These are phyloP conservation scores for Anisodus tanguticus DNA, from an alignment of 257 asterid genomes.

Conservation along the genomic window DNA sequence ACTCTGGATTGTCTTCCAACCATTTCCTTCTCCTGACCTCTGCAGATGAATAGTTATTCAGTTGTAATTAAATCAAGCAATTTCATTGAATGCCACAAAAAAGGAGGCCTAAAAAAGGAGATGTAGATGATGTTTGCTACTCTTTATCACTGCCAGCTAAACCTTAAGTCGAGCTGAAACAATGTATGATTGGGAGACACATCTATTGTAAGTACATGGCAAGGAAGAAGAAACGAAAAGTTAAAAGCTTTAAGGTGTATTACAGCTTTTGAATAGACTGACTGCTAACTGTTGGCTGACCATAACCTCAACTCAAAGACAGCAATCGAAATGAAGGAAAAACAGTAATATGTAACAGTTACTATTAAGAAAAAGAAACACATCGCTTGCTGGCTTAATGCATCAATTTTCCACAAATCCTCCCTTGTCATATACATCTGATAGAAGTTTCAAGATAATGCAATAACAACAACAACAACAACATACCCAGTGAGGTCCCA, in stretches of 20 bases:
- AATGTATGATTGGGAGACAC: not conserved
- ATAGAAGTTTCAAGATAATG: no score
- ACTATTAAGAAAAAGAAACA: not conserved
- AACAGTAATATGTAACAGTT: not conserved
- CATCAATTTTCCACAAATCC: not conserved
- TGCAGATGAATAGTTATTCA: conserved; percentile 34
- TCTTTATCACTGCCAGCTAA: not conserved
- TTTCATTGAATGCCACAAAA: not conserved
- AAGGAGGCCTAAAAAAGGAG: not conserved
- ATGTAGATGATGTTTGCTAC: not conserved
- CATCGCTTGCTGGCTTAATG: not conserved
- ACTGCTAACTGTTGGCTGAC: not conserved
- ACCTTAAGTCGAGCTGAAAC: not conserved
- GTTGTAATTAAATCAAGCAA: not conserved
- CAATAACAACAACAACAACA: no score
- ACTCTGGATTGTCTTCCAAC: conserved; percentile 78
- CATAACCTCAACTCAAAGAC: not conserved
- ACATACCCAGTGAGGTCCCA: no score
- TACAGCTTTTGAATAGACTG: not conserved
- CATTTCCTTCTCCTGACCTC: conserved; percentile 97
- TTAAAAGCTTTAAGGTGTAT: not conserved
- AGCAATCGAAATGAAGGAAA: not conserved
- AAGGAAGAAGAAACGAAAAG: not conserved
- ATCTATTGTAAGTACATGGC: not conserved
- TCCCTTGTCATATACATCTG: not conserved